A percentile compares a stretch with the other conserved stretches of the same genome.
phyloP scores from a whole-genome alignment of 495 filamentous ascomycete species.

The Pseudotulostoma volvatum region DNA sequence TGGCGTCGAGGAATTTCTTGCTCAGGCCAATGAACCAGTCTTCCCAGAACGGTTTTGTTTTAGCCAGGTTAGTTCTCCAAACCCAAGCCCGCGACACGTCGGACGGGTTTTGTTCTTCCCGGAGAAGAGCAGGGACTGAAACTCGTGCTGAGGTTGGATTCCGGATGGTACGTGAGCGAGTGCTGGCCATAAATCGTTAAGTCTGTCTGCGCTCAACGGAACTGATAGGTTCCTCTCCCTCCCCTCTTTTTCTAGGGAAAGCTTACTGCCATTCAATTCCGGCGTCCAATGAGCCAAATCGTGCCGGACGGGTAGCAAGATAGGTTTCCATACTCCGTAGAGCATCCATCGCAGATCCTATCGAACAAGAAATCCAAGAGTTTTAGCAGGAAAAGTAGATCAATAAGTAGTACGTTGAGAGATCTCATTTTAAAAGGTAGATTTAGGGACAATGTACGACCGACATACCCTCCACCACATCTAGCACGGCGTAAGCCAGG shows the following conservation, averaged over 20 bases:
- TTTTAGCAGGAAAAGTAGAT: neutral
- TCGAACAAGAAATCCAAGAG: neutral
- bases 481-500: constrained; percentile 78
- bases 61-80: constrained; percentile 74
- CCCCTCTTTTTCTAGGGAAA: too few relatives aligned
- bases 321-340: constrained; percentile 87
- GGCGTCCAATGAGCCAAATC: constrained; percentile 55
- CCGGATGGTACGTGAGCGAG: constrained; percentile 74
- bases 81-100: constrained; percentile 38
- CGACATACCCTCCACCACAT: constrained; percentile 90
- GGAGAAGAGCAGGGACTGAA: constrained; percentile 73
- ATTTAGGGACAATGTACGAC: too few relatives aligned
- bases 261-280: constrained; percentile 87
- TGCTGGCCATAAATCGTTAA: constrained; percentile 20
- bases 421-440: too few relatives aligned
- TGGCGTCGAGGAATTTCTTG: constrained; percentile 67
- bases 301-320: constrained; percentile 63
- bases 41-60: constrained; percentile 85
- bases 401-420: too few relatives aligned
- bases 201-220: too few relatives aligned
- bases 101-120: constrained; percentile 23
- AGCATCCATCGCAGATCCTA: constrained; percentile 71
- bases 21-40: constrained; percentile 84
- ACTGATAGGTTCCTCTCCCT: too few relatives aligned
- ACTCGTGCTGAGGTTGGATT: constrained; percentile 63